Evolutionary conservation across 176 grass and related monocot genomes (phyloP), one percentile per base, ranked within the genome.

Genomic region (Raddia distichophylla): DNA sequence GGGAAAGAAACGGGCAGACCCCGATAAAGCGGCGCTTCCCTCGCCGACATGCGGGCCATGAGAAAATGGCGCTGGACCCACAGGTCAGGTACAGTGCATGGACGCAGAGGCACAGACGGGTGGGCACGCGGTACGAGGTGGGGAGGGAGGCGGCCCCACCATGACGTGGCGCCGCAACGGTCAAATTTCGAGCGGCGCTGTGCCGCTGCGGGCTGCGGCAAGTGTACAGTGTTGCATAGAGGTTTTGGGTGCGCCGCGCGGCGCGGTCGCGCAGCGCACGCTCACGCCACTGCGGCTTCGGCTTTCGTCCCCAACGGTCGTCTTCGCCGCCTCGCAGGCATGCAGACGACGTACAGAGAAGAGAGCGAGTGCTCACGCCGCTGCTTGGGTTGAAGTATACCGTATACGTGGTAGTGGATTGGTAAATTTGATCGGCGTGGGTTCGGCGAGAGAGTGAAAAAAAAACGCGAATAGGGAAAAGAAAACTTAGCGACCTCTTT

Each of bases 111-210:
- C 40, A 2, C 56, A 16, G 76, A 69, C 32, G 43, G 64, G 68
- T 49, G 3, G 46, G 67, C 84, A 27, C 80, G 44, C 2, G 1
- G 4, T 12, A 22, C 75, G 73, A 83, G 82, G 86, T 40, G 33
- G 71, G 3, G 33, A 18, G 16, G 12, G 11, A 56, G 32, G 63
- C 6, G 56, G 50, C 15, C 32, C 51, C 32, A 5, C 20, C 37
- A 27, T 60, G 65, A 69, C 70, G 66, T 91, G 89, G 70, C 73
- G 45, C 1, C 3, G 82, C 48, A 94, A 91, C 86, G 92, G 89
- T 86, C 92, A 94, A 84, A 84, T 84, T 86, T 81, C 13, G 44
- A 44, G 20, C 76, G 59, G 3, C 37, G 1, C 37, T 40, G 37
- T 5, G 37, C 15, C 9, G 15, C 37, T 40, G 37, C 37, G 37